A percentile compares a stretch with the other conserved stretches of the same genome.
Conservation (phyloP, 2,329 filamentous ascomycete species). For the Torrubiella hemipterigena region DNA sequence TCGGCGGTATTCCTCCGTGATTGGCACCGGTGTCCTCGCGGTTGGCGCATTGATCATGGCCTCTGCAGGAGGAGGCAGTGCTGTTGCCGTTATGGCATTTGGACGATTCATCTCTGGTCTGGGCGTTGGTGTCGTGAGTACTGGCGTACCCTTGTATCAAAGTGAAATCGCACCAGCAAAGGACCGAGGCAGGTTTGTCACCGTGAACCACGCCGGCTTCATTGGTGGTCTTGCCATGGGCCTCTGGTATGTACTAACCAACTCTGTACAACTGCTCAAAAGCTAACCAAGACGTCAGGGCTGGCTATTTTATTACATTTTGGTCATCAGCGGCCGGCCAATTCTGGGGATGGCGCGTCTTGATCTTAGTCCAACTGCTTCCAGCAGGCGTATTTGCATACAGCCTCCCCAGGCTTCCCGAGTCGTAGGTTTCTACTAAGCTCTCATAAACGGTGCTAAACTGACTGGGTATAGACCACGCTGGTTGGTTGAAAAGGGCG, state of each 20-base stretch:
- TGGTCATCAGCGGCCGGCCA: constrained; percentile 32
- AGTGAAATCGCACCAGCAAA: constrained; percentile 43
- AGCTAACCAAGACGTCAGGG: constrained; percentile 22
- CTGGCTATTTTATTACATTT: constrained; percentile 42
- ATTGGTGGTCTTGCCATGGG: constrained; percentile 39
- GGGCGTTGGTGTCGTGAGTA: constrained; percentile 42
- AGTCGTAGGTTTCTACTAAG: constrained; percentile 29
- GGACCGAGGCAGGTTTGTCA: constrained; percentile 41
- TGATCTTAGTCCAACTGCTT: constrained; percentile 37
- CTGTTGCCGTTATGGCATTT: constrained; percentile 33
- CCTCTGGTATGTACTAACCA: constrained; percentile 32
- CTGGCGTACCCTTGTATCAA: constrained; percentile 45
- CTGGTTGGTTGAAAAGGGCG: constrained; percentile 42
- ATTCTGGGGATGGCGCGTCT: constrained; percentile 39
- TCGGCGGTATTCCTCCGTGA: constrained; percentile 35
- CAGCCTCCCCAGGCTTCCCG: constrained; percentile 39
- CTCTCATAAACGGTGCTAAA: constrained; percentile 1
- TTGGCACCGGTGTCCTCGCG: constrained; percentile 31
- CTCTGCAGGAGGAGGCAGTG: constrained; percentile 24
- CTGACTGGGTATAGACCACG: constrained; percentile 24
- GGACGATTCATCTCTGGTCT: constrained; percentile 40
- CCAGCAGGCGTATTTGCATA: constrained; percentile 35
- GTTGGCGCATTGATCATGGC: constrained; percentile 38
- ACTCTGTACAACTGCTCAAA: not conserved
- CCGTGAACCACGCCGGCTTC: constrained; percentile 48